Evolutionary conservation across 2,329 filamentous ascomycete species (phyloP).

Genomic region (Chaetomiaceae sp.): DNA sequence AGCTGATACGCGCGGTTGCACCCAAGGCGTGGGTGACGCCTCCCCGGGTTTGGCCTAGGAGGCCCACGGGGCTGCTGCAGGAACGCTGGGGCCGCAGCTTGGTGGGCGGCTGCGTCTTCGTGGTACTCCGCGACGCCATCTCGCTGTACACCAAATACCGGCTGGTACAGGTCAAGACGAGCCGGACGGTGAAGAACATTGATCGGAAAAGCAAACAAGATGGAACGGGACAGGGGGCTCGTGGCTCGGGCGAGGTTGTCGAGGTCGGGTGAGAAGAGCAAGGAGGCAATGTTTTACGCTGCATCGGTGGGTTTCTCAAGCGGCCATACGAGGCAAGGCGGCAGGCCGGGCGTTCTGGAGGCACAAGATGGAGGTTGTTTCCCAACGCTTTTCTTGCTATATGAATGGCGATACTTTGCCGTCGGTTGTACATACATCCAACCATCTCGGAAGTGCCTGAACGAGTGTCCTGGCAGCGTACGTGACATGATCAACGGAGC

Average conservation of each 20-base stretch:
- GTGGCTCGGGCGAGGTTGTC: background rate
- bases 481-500: too few relatives aligned
- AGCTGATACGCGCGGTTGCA: conserved; percentile 61
- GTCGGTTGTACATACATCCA: too few relatives aligned
- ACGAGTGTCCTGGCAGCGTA: too few relatives aligned
- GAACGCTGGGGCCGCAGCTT: conserved; percentile 84
- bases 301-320: too few relatives aligned
- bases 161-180: conserved; percentile 44
- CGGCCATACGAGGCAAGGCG: too few relatives aligned
- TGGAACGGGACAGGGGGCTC: background rate
- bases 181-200: conserved; percentile 18
- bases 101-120: conserved; percentile 79
- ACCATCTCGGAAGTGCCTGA: too few relatives aligned
- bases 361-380: too few relatives aligned
- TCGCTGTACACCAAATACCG: conserved; percentile 59
- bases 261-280: background rate
- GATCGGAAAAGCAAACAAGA: conserved; percentile 7
- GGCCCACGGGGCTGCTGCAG: conserved; percentile 61
- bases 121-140: conserved; percentile 69
- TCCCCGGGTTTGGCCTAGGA: conserved; percentile 22
- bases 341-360: too few relatives aligned
- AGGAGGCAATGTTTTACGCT: too few relatives aligned
- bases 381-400: too few relatives aligned
- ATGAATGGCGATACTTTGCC: too few relatives aligned
- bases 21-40: conserved; percentile 60